phyloP scores from a whole-genome alignment of 768 basidiomycete genomes.

The Hygrocybe punicea region DNA sequence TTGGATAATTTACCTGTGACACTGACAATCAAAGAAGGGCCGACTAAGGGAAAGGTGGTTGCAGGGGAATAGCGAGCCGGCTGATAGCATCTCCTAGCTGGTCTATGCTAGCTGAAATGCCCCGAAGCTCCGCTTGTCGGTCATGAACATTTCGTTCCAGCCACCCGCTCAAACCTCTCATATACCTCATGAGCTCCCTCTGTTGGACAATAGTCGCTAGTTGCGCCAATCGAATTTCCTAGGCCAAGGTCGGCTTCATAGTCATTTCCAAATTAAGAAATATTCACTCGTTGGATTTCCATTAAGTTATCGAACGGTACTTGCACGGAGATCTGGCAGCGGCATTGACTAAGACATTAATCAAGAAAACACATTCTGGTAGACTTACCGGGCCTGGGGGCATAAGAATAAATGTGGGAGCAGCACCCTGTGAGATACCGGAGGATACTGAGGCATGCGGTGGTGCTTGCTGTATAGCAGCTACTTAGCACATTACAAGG shows the following conservation, averaged over 20 bases:
- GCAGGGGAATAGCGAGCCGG: conserved; percentile 25
- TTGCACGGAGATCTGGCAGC: conserved; percentile 53
- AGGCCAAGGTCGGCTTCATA: conserved; percentile 4
- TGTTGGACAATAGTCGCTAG: conserved; percentile 74
- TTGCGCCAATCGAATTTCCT: conserved; percentile 78
- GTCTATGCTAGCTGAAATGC: conserved; percentile 61
- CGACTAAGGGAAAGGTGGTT: too few species aligned
- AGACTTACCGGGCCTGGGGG: conserved; percentile 53
- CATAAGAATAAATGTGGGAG: conserved; percentile 42
- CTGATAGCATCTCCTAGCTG: conserved; percentile 45
- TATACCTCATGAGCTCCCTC: conserved; percentile 75
- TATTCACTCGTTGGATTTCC: conserved; percentile 62
- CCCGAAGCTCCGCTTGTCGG: conserved; percentile 68
- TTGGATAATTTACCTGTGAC: too few species aligned
- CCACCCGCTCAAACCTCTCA: conserved; percentile 75
- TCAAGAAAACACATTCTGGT: not conserved
- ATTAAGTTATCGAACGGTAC: conserved; percentile 70
- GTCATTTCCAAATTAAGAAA: conserved; percentile 8
- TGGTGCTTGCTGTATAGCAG: too few species aligned
- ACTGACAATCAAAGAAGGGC: too few species aligned
- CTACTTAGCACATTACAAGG: too few species aligned
- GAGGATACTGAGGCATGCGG: too few species aligned
- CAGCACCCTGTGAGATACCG: too few species aligned
- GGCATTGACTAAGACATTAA: conserved; percentile 3
- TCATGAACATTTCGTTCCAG: conserved; percentile 73